phyloP scores from a whole-genome alignment of 2,329 filamentous ascomycete species.

The Colletotrichum sp. region DNA sequence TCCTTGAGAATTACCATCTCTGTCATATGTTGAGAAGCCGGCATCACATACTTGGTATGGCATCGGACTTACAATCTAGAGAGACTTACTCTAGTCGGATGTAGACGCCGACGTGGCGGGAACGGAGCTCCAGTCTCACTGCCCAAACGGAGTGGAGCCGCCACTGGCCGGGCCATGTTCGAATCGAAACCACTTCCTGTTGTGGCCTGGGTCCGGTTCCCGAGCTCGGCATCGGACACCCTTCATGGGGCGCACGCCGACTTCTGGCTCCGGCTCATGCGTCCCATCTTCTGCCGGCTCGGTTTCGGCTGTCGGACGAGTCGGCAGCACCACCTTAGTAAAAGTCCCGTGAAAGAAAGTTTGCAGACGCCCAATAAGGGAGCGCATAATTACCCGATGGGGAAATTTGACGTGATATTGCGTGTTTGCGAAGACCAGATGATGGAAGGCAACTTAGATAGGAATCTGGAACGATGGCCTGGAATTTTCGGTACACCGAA shows the following conservation, averaged over 20 bases:
- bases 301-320: background rate
- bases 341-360: background rate
- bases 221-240: background rate
- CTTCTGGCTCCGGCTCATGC: background rate
- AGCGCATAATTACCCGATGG: background rate
- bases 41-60: background rate
- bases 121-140: background rate
- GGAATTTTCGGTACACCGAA: background rate
- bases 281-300: background rate
- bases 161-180: background rate
- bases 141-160: background rate
- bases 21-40: background rate
- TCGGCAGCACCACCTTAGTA: background rate
- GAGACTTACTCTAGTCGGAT: background rate
- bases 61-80: background rate
- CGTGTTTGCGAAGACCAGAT: background rate
- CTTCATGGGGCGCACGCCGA: background rate
- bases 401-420: background rate
- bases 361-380: background rate
- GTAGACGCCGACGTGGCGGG: background rate
- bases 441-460: background rate
- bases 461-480: background rate
- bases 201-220: background rate
- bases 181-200: background rate
- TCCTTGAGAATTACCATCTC: background rate